These are phyloP conservation scores for Penicillium rolfsii DNA, from an alignment of 2,329 filamentous ascomycete genomes.

Conservation along the genomic window DNA sequence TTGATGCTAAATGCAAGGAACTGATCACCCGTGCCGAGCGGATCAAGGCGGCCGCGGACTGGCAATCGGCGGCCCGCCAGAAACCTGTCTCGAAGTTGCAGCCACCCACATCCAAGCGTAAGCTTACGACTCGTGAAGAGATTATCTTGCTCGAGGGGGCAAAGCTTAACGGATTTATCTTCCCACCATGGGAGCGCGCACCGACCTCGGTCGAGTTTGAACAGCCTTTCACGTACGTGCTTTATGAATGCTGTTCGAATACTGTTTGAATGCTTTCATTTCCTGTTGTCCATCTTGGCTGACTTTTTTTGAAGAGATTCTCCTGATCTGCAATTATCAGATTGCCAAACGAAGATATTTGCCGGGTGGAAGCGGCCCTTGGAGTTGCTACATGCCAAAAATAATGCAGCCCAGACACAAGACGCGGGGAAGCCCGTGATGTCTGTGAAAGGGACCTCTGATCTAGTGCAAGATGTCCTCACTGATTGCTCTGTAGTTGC, in stretches of 20 bases:
- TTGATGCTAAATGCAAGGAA: slow-evolving; percentile 70
- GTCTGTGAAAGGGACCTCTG: slow-evolving; percentile 63
- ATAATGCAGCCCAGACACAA: slow-evolving; percentile 32
- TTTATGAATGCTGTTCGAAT: not conserved
- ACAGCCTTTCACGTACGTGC: slow-evolving; percentile 65
- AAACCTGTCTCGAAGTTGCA: slow-evolving; percentile 40
- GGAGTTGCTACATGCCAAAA: slow-evolving; percentile 61
- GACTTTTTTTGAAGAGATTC: slow-evolving; percentile 61
- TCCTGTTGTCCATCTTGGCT: slow-evolving; percentile 23
- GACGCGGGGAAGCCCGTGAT: slow-evolving; percentile 54
- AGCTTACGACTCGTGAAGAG: slow-evolving; percentile 70
- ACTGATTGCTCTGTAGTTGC: slow-evolving; percentile 98
- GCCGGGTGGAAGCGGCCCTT: slow-evolving; percentile 78
- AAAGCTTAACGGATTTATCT: slow-evolving; percentile 77
- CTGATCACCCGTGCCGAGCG: slow-evolving; percentile 73
- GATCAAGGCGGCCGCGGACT: slow-evolving; percentile 62
- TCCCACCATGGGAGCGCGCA: slow-evolving; percentile 78
- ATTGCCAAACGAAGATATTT: slow-evolving; percentile 74
- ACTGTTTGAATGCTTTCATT: not conserved
- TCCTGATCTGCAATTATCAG: slow-evolving; percentile 71
- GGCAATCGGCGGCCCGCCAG: slow-evolving; percentile 32
- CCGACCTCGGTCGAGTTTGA: slow-evolving; percentile 67
- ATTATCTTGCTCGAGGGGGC: slow-evolving; percentile 77
- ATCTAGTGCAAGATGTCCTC: slow-evolving; percentile 92
- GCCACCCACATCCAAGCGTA: slow-evolving; percentile 59